A percentile compares a stretch with the other conserved stretches of the same genome.
phyloP scores from a whole-genome alignment of 1,139 yeast species.

The Diutina rugosa region DNA sequence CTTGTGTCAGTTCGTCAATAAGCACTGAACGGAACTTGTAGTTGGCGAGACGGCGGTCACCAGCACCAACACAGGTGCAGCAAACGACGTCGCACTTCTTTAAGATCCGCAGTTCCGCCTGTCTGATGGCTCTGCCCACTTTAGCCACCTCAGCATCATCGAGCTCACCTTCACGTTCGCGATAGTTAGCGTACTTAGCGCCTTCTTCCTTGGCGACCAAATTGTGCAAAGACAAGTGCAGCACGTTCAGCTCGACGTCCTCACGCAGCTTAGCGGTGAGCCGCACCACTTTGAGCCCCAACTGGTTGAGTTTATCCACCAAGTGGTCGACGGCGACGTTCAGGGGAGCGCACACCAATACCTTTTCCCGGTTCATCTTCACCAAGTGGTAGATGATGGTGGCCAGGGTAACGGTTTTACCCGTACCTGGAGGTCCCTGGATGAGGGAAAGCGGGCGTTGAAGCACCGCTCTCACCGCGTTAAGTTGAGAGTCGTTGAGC shows the following conservation, averaged over 20 bases:
- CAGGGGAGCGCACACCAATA: constrained; percentile 89
- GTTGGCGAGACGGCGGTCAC: constrained; percentile 47
- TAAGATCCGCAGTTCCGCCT: constrained; percentile 38
- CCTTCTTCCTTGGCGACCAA: constrained; percentile 32
- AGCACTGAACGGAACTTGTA: constrained; percentile 61
- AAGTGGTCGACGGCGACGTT: constrained; percentile 92
- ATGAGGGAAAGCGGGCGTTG: constrained; percentile 71
- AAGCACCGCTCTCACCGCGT: constrained; percentile 64
- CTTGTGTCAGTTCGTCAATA: constrained; percentile 90
- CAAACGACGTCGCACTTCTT: constrained; percentile 69
- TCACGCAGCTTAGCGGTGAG: constrained; percentile 69
- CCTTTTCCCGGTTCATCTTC: constrained; percentile 28
- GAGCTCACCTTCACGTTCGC: not conserved
- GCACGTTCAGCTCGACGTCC: constrained; percentile 56
- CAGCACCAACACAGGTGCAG: constrained; percentile 90
- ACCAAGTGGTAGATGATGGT: constrained; percentile 72
- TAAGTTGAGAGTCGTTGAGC: constrained; percentile 65
- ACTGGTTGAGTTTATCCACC: constrained; percentile 50
- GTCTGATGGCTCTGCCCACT: constrained; percentile 9
- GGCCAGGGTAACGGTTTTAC: constrained; percentile 90
- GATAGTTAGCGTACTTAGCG: constrained; percentile 36
- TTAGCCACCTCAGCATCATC: not conserved
- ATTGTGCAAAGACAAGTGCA: constrained; percentile 40
- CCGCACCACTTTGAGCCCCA: constrained; percentile 70
- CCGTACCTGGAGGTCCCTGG: constrained; percentile 99